phyloP scores from a whole-genome alignment of 176 grass and related monocot species.

The Sorghum bicolor region DNA sequence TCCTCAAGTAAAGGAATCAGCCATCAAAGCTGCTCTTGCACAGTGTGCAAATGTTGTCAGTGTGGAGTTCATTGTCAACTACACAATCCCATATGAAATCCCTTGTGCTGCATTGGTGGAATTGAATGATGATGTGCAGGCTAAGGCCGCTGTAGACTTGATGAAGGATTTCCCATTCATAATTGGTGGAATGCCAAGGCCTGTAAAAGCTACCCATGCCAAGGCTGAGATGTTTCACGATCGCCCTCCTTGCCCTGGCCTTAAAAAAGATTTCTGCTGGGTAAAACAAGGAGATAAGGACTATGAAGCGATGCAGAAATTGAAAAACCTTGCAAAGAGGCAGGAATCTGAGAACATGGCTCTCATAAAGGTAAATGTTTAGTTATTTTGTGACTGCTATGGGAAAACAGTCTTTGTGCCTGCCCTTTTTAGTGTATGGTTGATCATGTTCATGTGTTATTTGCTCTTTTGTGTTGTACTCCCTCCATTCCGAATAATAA shows the following conservation, averaged over 20 bases:
- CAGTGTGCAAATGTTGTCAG: constrained; percentile 48
- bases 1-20: constrained; percentile 32
- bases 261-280: constrained; percentile 44
- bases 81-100: constrained; percentile 49
- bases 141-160: constrained; percentile 28
- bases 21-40: constrained; percentile 55
- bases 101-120: constrained; percentile 43
- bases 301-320: constrained; percentile 30
- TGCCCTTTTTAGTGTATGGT: not conserved
- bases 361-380: constrained; percentile 52
- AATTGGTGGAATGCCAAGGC: constrained; percentile 60
- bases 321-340: constrained; percentile 38
- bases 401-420: not conserved
- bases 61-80: constrained; percentile 61
- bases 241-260: constrained; percentile 37
- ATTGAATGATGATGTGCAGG: constrained; percentile 34
- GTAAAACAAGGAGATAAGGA: constrained; percentile 33
- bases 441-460: not conserved
- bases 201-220: constrained; percentile 33
- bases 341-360: constrained; percentile 54
- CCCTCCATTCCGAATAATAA: too few species aligned
- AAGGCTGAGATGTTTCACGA: constrained; percentile 43
- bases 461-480: too few species aligned
- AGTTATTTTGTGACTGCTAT: not conserved
- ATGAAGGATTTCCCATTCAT: constrained; percentile 65